Percentiles rank a stretch among this genome's conserved stretches.
phyloP scores from a whole-genome alignment of 2,329 filamentous ascomycete species.

The Pochonia chlamydosporia region DNA sequence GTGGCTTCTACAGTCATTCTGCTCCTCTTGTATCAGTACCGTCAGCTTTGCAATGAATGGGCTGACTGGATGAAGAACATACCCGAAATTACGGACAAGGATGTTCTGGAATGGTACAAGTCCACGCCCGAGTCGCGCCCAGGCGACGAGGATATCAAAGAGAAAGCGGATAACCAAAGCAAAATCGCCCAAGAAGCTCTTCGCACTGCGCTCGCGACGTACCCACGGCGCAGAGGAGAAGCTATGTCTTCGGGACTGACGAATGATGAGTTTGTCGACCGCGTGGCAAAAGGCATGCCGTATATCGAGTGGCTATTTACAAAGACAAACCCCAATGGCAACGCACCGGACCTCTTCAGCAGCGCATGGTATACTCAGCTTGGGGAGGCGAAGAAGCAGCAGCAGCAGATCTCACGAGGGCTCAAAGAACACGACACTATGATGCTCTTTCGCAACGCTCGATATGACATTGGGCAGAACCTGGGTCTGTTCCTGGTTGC shows the following conservation, averaged over 20 bases:
- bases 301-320: constrained; percentile 30
- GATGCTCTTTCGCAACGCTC: constrained; percentile 28
- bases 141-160: constrained; percentile 12
- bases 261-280: constrained; percentile 9
- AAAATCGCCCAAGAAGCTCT: constrained; percentile 22
- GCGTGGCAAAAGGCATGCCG: constrained; percentile 22
- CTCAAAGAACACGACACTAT: constrained; percentile 33
- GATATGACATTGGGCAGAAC: constrained; percentile 29
- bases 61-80: constrained; percentile 50
- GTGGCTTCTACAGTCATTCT: constrained; percentile 48
- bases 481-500: constrained; percentile 32
- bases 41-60: constrained; percentile 51
- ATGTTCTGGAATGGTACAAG: constrained; percentile 43
- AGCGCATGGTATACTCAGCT: constrained; percentile 30
- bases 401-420: constrained; percentile 26
- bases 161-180: constrained; percentile 3
- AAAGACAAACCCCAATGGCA: constrained; percentile 22
- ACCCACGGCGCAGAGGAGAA: neutral
- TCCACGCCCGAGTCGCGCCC: constrained; percentile 17
- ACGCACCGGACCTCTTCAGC: constrained; percentile 23
- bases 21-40: constrained; percentile 44
- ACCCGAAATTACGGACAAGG: constrained; percentile 40
- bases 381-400: constrained; percentile 25
- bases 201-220: neutral
- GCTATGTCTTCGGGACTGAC: neutral